Evolutionary conservation across 805 yeast genomes (phyloP), one percentile per base, ranked within the genome.

Genomic region (Metschnikowia cerradonensis): DNA sequence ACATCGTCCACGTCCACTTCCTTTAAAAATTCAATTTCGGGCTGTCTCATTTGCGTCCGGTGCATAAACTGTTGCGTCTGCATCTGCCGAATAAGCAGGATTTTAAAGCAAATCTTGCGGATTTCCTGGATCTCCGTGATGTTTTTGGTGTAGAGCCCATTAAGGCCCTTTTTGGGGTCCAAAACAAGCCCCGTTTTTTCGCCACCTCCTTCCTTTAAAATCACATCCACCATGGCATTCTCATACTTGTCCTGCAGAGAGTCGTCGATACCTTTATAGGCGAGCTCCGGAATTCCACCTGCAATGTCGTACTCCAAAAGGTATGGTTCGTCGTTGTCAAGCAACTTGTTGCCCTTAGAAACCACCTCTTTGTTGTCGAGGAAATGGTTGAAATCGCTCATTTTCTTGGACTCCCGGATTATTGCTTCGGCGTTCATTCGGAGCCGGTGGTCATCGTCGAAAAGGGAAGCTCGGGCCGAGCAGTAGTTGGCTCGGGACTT

Each of bases 51-150:
- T 60, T 86, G 92, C 0, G 90, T 78, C 47, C 84, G 86, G 61
- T 86, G 92, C 45, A 86, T 72, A 65, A 82, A 83, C 52, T 82
- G 85, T 46, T 86, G 88, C 17, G 86, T 86, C 67, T 94, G 98
- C 86, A 94, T 86, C 62, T 91, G 91, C 57, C 96, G 76, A 52
- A 94, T 88, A 45, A 90, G 71, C 4, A 92, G 84, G 19, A 94
- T 88, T 65, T 91, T 91, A 70, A 90, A 88, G 64, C 97, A 91
- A 3, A 89, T 76, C 56, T 84, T 87, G 51, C 99, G 75, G 34
- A 94, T 87, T 58, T 90, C 90, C 69, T 92, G 97, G 76, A 94
- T 88, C 55, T 86, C 80, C 1, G 75, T 70, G 41, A 94, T 83
- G 59, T 91, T 94, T 19, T 78, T 76, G 58, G 80, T 75, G 50